Evolutionary conservation across 2,329 filamentous ascomycete species (phyloP), one percentile per base, ranked within the genome.

Genomic region (Xylaria sp.): DNA sequence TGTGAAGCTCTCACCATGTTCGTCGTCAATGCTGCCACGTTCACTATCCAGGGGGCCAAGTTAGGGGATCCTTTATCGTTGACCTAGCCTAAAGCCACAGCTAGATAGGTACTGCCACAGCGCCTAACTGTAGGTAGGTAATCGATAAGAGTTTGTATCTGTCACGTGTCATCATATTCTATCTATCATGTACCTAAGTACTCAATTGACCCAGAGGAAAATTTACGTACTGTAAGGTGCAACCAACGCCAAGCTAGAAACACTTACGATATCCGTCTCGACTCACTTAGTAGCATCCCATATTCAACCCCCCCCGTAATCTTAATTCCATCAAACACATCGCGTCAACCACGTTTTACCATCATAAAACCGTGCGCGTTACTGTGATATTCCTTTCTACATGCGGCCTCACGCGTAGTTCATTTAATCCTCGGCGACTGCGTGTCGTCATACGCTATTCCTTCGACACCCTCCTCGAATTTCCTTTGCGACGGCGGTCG

Each of bases 11-110:
- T 71, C 63, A 55, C 51, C 50, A 65, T 50, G 35, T 50, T 59
- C 23, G 63, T 66, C 59, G 65, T 57, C 47, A 70, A 70, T n/a
- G 44, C 65, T 65, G 70, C 68, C 68, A 72, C 68, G 70, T 72
- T 70, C 68, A 27, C 65, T 58, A 18, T 64, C 37, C 61, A 65
- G 66, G 40, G 63, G 65, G 61, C 10, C 21, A 16, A 13, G 48
- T 32, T 51, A 47, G 21, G 29, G 29, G 48, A 58, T 54, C 44
- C 50, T 47, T 60, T 65, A 61, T 55, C 51, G 65, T 21, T 60
- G 40, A 64, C 58, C 40, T 42, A 18, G 8, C 55, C 35, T n/a
- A 21, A 21, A 65, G 63, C 63, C 63, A 60, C 54, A 55, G 53
- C 18, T 44, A 16, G 16, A 3, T 44, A 44, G 40, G 40, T 44